A percentile compares a stretch with the other conserved stretches of the same genome.
phyloP scores from a whole-genome alignment of 1,139 yeast species.

The Geotrichum histeridarum region DNA sequence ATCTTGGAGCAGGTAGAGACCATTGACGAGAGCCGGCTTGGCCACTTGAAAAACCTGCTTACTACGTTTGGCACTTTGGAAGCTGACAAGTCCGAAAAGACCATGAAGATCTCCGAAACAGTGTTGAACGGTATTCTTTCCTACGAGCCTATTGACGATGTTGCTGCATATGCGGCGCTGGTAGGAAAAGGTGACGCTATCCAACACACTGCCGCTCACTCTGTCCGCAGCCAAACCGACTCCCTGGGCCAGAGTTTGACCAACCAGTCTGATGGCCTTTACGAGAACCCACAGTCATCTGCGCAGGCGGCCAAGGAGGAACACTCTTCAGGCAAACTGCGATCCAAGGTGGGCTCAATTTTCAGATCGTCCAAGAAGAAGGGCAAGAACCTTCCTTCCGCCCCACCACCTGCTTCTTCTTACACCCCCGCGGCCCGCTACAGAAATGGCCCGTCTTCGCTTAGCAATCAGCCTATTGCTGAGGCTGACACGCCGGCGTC shows the following conservation, averaged over 20 bases:
- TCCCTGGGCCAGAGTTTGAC: constrained; percentile 17
- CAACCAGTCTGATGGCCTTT: constrained; percentile 13
- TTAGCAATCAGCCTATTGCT: background rate
- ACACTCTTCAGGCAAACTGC: constrained; percentile 41
- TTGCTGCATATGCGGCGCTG: constrained; percentile 52
- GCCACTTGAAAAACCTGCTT: constrained; percentile 61
- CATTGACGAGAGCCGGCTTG: constrained; percentile 64
- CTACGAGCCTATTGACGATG: constrained; percentile 55
- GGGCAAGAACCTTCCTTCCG: constrained; percentile 19
- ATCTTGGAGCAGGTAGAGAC: constrained; percentile 71
- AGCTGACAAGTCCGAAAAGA: constrained; percentile 36
- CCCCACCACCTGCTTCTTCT: constrained; percentile 9
- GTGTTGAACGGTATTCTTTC: constrained; percentile 62
- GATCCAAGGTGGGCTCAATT: constrained; percentile 80
- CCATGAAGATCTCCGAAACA: constrained; percentile 48
- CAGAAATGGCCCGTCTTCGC: background rate
- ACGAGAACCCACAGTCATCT: constrained; percentile 4
- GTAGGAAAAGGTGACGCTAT: constrained; percentile 14
- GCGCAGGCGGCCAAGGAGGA: constrained; percentile 20
- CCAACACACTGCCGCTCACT: background rate
- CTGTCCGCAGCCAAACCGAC: constrained; percentile 11
- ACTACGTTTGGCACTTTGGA: constrained; percentile 62
- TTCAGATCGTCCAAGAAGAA: constrained; percentile 56
- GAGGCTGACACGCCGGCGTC: constrained; percentile 4
- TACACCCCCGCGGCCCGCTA: constrained; percentile 4